These are phyloP conservation scores for Aaosphaeria pasadenensis DNA, from an alignment of 2,329 filamentous ascomycete genomes.

Conservation along the genomic window DNA sequence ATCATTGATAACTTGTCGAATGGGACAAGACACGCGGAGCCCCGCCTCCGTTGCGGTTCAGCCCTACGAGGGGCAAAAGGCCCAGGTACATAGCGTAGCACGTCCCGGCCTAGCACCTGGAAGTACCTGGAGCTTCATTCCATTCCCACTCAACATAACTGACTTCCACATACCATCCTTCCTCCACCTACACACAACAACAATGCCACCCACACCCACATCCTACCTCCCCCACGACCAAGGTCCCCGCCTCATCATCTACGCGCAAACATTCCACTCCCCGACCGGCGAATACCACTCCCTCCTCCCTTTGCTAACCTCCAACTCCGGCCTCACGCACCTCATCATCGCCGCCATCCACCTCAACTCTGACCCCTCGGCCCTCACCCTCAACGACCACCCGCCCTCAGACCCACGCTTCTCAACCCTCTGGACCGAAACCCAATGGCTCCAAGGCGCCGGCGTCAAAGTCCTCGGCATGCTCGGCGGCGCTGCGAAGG, in stretches of 20 bases:
- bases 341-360: conserved; percentile 86
- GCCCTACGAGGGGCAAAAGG: conserved; percentile 15
- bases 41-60: conserved; percentile 3
- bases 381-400: conserved; percentile 79
- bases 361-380: conserved; percentile 64
- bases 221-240: conserved; percentile 33
- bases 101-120: no score
- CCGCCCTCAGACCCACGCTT: conserved; percentile 65
- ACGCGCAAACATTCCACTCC: conserved; percentile 64
- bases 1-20: no score
- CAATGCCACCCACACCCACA: conserved; percentile 27
- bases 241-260: conserved; percentile 51
- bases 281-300: conserved; percentile 56
- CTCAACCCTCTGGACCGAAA: conserved; percentile 74
- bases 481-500: conserved; percentile 80
- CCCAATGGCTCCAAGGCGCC: conserved; percentile 65
- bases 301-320: conserved; percentile 58
- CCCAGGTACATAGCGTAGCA: no score
- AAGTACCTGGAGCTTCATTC: no score
- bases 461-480: conserved; percentile 82
- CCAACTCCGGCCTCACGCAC: conserved; percentile 68
- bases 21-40: no score
- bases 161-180: neutral
- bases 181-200: neutral
- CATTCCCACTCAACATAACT: no score